Base-by-base conservation (phyloP, 2,329 filamentous ascomycete genomes). In the Colletotrichum caudatum region DNA sequence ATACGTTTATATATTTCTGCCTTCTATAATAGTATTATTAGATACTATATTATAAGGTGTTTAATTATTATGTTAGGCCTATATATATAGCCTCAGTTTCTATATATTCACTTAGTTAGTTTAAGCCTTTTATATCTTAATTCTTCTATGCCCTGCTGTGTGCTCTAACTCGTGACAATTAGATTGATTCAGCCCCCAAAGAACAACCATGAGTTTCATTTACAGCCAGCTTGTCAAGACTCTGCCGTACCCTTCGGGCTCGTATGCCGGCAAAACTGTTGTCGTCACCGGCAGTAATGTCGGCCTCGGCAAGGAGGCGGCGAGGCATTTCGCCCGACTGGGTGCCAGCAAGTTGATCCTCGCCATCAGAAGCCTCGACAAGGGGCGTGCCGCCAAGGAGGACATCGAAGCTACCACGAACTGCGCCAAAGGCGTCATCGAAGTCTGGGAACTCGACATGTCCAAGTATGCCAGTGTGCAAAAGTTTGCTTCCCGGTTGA, bases 391-490 rank as follows among this genome's bases (percentile, higher is more conserved):
- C 20, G 85, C 85, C 57, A 82, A 80, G 26, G 62, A 74, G 2
- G 78, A 79, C 50, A 82, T 87, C 56, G 77, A 78, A 39, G 66
- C 70, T 1, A 75, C 77, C 26, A 78, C 79, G 16, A 73, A 56
- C 33, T 61, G 68, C 60, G 70, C 29, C 33, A 70, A 37, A 50
- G 77, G 66, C n/a, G 76, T 69, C 3, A 77, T 87, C 41, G 79
- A 87, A 54, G 85, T 88, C 16, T 89, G 86, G 86, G 65, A 79
- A 14, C 74, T 89, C 5, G 87, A 89, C 74, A 81, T 89, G 74
- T 75, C 74, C 18, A 83, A 79, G 23, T 86, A 85, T 74, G 81
- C 82, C 4, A 85, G 82, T 41, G 81, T 89, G 48, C 77, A 80
- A 62, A 77, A 76, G 1, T 89, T 90, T 70, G 82, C 80, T 3